Conservation (phyloP, 2,329 filamentous ascomycete species). For the Claviceps pazoutovae region DNA sequence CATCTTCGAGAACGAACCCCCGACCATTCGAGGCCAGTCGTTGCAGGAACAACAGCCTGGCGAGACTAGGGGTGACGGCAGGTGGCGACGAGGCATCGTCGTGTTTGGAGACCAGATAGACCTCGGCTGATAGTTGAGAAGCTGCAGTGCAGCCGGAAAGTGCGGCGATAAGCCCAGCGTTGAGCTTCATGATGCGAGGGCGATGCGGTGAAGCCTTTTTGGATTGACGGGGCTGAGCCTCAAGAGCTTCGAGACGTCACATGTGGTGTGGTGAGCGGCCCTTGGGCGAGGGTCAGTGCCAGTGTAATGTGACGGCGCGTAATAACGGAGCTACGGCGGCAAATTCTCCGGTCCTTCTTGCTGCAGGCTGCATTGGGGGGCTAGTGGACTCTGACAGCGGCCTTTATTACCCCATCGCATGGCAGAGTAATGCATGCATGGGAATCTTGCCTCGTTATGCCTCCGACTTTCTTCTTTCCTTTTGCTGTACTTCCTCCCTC, state of each 20-base stretch:
- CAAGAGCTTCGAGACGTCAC: slow-evolving; percentile 16
- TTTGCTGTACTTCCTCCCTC: neutral
- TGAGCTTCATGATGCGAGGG: slow-evolving; percentile 28
- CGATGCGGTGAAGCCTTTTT: slow-evolving; percentile 18
- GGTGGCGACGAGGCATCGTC: slow-evolving; percentile 20
- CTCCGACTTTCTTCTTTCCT: neutral
- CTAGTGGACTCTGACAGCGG: neutral
- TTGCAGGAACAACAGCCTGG: slow-evolving; percentile 44
- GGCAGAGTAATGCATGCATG: neutral
- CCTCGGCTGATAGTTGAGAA: slow-evolving; percentile 30
- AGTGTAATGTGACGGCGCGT: neutral
- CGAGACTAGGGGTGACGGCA: slow-evolving; percentile 37
- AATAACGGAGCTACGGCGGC: slow-evolving; percentile 5
- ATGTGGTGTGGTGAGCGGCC: slow-evolving; percentile 5
- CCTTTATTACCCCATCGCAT: neutral
- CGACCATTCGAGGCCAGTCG: slow-evolving; percentile 34
- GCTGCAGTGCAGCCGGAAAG: slow-evolving; percentile 26
- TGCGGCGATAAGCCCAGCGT: slow-evolving; percentile 24
- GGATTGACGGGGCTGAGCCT: slow-evolving; percentile 10
- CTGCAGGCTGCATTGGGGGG: neutral
- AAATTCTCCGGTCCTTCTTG: slow-evolving; percentile 4
- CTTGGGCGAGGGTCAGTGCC: no score
- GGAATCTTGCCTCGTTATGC: neutral
- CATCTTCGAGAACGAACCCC: slow-evolving; percentile 33
- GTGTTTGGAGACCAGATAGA: slow-evolving; percentile 34